Conservation (phyloP, 2,329 filamentous ascomycete genomes). For the Botrytis pseudocinerea region DNA sequence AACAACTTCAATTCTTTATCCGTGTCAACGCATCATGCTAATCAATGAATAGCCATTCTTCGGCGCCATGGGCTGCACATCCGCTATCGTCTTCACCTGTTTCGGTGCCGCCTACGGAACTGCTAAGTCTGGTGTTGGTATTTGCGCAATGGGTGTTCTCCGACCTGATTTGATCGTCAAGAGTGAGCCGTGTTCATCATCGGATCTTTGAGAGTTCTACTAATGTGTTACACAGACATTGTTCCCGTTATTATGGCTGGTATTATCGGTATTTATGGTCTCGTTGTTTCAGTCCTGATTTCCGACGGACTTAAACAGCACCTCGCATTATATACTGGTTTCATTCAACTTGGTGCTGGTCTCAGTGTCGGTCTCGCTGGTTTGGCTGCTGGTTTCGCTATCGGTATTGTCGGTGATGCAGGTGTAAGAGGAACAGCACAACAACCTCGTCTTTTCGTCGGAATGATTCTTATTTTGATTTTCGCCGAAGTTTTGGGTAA, state of each 20-base stretch:
- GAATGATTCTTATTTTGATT: constrained; percentile 83
- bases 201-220: constrained; percentile 2
- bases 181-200: constrained; percentile 64
- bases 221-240: constrained; percentile 66
- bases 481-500: constrained; percentile 82
- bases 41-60: constrained; percentile 72
- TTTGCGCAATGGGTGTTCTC: constrained; percentile 96
- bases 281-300: constrained; percentile 85
- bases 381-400: constrained; percentile 82
- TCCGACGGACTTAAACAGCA: constrained; percentile 75
- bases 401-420: constrained; percentile 85
- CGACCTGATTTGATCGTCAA: constrained; percentile 98
- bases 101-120: constrained; percentile 97
- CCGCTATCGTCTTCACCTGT: constrained; percentile 94
- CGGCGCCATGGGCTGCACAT: constrained; percentile 94
- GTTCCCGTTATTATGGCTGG: constrained; percentile 99
- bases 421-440: constrained; percentile 83
- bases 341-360: constrained; percentile 84
- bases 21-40: constrained; percentile 35
- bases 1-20: constrained; percentile 25
- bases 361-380: constrained; percentile 79
- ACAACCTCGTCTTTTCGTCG: constrained; percentile 68
- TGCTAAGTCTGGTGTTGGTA: constrained; percentile 98
- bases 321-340: constrained; percentile 75
- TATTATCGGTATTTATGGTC: constrained; percentile 99